phyloP scores from a whole-genome alignment of 768 basidiomycete genomes.

The Kwoniella shandongensis region DNA sequence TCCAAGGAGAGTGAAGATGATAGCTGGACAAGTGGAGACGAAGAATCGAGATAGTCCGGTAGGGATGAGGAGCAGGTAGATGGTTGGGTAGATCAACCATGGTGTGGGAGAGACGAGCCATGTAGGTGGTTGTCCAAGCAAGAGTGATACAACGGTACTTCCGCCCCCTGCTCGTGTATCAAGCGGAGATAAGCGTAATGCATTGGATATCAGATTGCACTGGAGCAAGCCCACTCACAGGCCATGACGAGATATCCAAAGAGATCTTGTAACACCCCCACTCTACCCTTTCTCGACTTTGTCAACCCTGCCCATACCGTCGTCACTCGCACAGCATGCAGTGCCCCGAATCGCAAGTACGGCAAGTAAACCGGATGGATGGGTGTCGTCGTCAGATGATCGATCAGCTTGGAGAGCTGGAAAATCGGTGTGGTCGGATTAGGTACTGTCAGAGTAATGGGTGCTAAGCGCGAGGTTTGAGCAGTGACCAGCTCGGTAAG shows the following conservation, averaged over 20 bases:
- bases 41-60: slow-evolving; percentile 32
- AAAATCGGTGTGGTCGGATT: slow-evolving; percentile 25
- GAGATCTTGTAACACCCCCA: slow-evolving; percentile 35
- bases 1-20: slow-evolving; percentile 29
- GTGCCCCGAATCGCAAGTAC: slow-evolving; percentile 27
- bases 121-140: slow-evolving; percentile 36
- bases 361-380: slow-evolving; percentile 38
- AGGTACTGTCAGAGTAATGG: slow-evolving; percentile 21
- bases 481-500: slow-evolving; percentile 5
- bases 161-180: slow-evolving; percentile 50
- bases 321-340: slow-evolving; percentile 41
- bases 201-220: too few relatives aligned
- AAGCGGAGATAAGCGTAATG: too few relatives aligned
- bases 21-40: slow-evolving; percentile 27
- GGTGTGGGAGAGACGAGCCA: slow-evolving; percentile 44
- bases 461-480: slow-evolving; percentile 10
- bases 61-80: slow-evolving; percentile 37
- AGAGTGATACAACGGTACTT: slow-evolving; percentile 32
- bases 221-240: slow-evolving; percentile 31
- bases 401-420: slow-evolving; percentile 20
- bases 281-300: slow-evolving; percentile 17
- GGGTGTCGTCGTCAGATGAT: slow-evolving; percentile 29
- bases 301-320: slow-evolving; percentile 39
- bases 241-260: slow-evolving; percentile 40
- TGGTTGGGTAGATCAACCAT: slow-evolving; percentile 37